Evolutionary conservation across 805 yeast species (phyloP), one percentile per base, ranked within the genome.

Genomic region (Priceomyces medius): DNA sequence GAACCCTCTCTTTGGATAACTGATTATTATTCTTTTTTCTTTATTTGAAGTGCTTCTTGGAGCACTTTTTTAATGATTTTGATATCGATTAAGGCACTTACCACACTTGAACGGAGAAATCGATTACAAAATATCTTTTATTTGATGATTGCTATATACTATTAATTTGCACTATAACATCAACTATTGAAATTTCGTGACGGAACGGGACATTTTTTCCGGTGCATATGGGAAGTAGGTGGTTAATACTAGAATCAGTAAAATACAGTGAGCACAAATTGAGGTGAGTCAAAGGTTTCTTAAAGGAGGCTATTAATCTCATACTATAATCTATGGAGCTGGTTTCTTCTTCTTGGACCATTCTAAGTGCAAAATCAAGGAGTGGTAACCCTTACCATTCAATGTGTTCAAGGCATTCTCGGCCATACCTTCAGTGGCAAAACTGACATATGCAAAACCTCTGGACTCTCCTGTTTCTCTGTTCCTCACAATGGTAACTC

Each of bases 381-480:
- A 85, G 78, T 85, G 86, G 77, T 85, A 85, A 76, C 97, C 96
- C 73, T 81, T 85, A 58, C 97, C 97, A 64, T 93, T 77, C 66
- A 89, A 76, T 41, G 59, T 63, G 48, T 85, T 81, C 67, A 85
- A 72, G 39, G 97, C 98, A 50, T 62, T 64, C 66, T 85, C 83
- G 33, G 98, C 99, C 52, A 69, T 71, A 43, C 66, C 63, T 58
- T 80, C 80, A 42, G 81, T 76, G 45, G 76, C 79, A 63, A 86
- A 86, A 46, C 91, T 83, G 50, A 90, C 95, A 66, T 88, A 93
- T 4, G 98, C 98, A 66, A 91, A 81, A 59, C 99, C 99, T 71
- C 88, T 85, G 34, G 96, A 86, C 66, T 83, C 84, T 50, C 96
- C 93, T 20, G 98, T 93, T 56, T 86, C 96, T 71, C 88, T 85